Evolutionary conservation across 306 rosid genomes (phyloP).

Genomic region (Ormosia emarginata): DNA sequence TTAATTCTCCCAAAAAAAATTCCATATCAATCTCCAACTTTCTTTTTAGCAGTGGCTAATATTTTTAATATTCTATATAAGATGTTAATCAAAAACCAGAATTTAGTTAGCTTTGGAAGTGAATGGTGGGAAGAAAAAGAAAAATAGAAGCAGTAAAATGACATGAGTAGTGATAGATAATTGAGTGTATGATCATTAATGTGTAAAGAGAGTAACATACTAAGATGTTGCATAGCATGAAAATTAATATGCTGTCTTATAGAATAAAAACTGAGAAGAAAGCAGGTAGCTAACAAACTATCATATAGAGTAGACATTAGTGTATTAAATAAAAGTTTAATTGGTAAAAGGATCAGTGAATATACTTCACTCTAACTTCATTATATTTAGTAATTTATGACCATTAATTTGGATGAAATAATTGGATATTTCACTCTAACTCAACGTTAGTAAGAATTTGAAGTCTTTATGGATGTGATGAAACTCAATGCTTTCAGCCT

Average conservation of each 20-base stretch:
- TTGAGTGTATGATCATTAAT: background rate
- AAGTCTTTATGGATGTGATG: background rate
- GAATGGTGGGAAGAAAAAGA: background rate
- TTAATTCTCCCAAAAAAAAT: background rate
- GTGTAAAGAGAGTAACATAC: background rate
- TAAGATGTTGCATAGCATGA: background rate
- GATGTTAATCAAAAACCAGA: background rate
- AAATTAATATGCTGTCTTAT: background rate
- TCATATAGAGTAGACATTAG: background rate
- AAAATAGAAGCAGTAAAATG: background rate
- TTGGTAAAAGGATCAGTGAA: background rate
- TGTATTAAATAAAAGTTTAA: background rate
- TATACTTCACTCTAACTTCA: background rate
- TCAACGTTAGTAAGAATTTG: background rate
- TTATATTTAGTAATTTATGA: background rate
- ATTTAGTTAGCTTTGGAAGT: background rate
- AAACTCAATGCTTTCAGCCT: background rate
- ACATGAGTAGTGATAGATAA: background rate
- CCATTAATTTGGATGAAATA: background rate
- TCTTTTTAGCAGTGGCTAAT: background rate
- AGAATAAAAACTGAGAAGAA: background rate
- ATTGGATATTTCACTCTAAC: background rate
- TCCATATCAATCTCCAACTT: background rate
- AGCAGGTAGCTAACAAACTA: background rate
- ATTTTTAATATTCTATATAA: background rate